Evolutionary conservation across 2,329 filamentous ascomycete genomes (phyloP).

Genomic region (Corynespora cassiicola): DNA sequence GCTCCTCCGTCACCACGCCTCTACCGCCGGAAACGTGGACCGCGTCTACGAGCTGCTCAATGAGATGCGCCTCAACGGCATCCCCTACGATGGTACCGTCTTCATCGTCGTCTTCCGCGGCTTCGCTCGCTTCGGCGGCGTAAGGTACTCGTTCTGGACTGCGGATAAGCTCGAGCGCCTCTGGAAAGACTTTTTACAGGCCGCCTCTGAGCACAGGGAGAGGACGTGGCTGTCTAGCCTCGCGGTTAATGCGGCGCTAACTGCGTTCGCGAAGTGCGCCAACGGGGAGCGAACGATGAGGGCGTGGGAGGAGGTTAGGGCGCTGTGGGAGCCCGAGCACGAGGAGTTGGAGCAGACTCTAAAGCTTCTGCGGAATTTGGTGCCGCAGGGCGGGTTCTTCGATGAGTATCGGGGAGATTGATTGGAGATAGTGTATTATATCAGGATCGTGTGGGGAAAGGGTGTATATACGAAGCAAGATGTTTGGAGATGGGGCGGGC

Average conservation of each 20-base stretch:
- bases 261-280: slow-evolving; percentile 69
- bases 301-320: slow-evolving; percentile 58
- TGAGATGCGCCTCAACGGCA: slow-evolving; percentile 75
- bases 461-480: slow-evolving; percentile 5
- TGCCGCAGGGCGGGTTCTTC: slow-evolving; percentile 23
- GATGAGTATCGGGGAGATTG: slow-evolving; percentile 2
- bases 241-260: slow-evolving; percentile 37
- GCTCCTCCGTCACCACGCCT: slow-evolving; percentile 76
- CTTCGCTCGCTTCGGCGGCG: slow-evolving; percentile 76
- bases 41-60: slow-evolving; percentile 74
- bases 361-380: slow-evolving; percentile 29
- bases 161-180: slow-evolving; percentile 64
- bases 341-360: slow-evolving; percentile 40
- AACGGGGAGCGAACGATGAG: slow-evolving; percentile 58
- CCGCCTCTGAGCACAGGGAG: slow-evolving; percentile 22
- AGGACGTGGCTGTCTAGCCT: slow-evolving; percentile 36
- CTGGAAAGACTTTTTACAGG: slow-evolving; percentile 35
- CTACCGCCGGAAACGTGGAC: slow-evolving; percentile 72
- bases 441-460: neutral
- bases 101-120: slow-evolving; percentile 85
- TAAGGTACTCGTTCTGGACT: slow-evolving; percentile 74
- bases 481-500: too few relatives aligned
- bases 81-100: slow-evolving; percentile 76
- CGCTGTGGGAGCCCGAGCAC: slow-evolving; percentile 45
- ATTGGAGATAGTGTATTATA: neutral